These are phyloP conservation scores for Zelonia costaricensis DNA, from an alignment of 208 protist genomes.

Conservation along the genomic window DNA sequence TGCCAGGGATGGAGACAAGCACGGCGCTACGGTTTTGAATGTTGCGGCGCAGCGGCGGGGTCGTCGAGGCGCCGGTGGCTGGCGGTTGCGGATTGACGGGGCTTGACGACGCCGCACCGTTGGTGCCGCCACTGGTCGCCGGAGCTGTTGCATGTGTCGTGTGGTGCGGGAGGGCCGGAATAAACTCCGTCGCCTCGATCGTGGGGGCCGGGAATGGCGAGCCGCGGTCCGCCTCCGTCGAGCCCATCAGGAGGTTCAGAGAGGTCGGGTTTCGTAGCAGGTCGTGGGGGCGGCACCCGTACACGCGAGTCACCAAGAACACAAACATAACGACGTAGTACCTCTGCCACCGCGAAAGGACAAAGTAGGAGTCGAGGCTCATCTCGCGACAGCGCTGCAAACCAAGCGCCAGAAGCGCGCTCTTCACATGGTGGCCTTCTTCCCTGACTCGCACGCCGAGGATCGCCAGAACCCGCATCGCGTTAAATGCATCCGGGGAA, in stretches of 20 bases:
- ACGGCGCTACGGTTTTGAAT: slow-evolving; percentile 14
- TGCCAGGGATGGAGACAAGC: slow-evolving; percentile 29
- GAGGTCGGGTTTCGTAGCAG: slow-evolving; percentile 31
- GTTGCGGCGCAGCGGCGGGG: not conserved
- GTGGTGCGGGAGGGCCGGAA: not conserved
- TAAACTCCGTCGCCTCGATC: not conserved
- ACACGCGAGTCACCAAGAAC: slow-evolving; percentile 24
- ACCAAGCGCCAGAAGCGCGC: slow-evolving; percentile 29
- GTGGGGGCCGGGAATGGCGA: not conserved
- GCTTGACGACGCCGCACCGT: not conserved
- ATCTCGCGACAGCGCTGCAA: slow-evolving; percentile 44
- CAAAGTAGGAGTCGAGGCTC: slow-evolving; percentile 65
- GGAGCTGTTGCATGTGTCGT: not conserved
- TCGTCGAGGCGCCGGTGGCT: not conserved
- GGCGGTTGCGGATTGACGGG: not conserved
- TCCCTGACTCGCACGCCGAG: slow-evolving; percentile 16
- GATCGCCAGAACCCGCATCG: slow-evolving; percentile 39
- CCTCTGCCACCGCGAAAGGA: slow-evolving; percentile 5
- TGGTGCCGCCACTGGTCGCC: not conserved
- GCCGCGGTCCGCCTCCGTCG: not conserved
- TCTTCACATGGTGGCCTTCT: slow-evolving; percentile 20
- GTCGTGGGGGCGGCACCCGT: slow-evolving; percentile 28
- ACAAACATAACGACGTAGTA: slow-evolving; percentile 51
- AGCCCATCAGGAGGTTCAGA: slow-evolving; percentile 15
- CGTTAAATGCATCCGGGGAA: slow-evolving; percentile 25